These are phyloP conservation scores for Lippia alba DNA, from an alignment of 305 asterid genomes.

Conservation along the genomic window DNA sequence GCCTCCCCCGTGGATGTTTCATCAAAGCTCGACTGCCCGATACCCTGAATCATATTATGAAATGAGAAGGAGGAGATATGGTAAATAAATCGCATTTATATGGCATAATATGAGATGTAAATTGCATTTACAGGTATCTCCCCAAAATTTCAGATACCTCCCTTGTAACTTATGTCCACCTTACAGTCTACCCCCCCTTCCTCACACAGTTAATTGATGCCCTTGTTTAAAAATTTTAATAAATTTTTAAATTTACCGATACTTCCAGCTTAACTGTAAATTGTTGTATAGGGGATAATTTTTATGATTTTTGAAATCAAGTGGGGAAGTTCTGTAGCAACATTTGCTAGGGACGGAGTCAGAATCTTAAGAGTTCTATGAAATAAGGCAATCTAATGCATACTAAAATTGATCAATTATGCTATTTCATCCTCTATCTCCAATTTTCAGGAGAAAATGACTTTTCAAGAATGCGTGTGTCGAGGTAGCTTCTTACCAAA, in stretches of 20 bases:
- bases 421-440: not conserved
- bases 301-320: no score
- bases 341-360: not conserved
- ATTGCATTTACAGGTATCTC: not conserved
- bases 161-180: not conserved
- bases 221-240: no score
- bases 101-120: not conserved
- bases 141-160: not conserved
- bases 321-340: not conserved
- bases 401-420: constrained; percentile 7
- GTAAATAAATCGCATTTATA: not conserved
- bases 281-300: not conserved
- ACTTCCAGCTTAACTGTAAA: not conserved
- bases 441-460: not conserved
- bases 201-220: not conserved
- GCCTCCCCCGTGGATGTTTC: constrained; percentile 93
- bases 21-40: constrained; percentile 87
- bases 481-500: constrained; percentile 62
- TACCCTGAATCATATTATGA: constrained; percentile 63
- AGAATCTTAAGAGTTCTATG: not conserved
- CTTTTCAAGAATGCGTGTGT: not conserved
- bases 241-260: not conserved
- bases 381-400: constrained; percentile 4
- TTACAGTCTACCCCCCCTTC: no score
- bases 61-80: constrained; percentile 37